Percentiles rank a stretch among this genome's conserved stretches.
Conservation (phyloP, 495 filamentous ascomycete species). For the Diplogelasinospora grovesii region DNA sequence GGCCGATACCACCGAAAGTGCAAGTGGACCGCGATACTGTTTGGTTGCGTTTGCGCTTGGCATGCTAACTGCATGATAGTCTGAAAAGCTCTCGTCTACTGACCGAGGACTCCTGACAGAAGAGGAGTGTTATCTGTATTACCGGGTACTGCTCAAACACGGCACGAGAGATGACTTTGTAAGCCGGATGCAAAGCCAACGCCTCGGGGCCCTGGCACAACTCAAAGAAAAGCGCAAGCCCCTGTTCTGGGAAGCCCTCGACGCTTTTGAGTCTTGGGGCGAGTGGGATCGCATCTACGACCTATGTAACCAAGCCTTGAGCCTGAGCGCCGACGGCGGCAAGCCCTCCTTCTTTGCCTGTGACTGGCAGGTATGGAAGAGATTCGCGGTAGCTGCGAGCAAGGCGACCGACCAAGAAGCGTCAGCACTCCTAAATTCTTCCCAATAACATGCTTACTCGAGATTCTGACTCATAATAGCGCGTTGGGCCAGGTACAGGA, state of each 20-base stretch:
- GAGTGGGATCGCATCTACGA: conserved; percentile 29
- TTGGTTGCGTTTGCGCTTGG: conserved; percentile 1
- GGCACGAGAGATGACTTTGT: conserved; percentile 26
- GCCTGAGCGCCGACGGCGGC: conserved; percentile 15
- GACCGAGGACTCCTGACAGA: conserved; percentile 25
- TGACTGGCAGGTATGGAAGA: conserved; percentile 29
- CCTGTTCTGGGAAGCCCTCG: conserved; percentile 24
- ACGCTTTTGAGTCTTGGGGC: conserved; percentile 21
- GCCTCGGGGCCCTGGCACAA: conserved; percentile 21
- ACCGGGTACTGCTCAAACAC: conserved; percentile 21
- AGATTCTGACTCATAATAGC: conserved; percentile 15
- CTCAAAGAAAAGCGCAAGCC: conserved; percentile 27
- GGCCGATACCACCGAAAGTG: conserved; percentile 32
- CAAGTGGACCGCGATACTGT: conserved; percentile 8
- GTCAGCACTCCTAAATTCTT: conserved; percentile 15
- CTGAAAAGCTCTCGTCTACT: conserved; percentile 16
- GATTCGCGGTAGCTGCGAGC: conserved; percentile 23
- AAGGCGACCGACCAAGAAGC: conserved; percentile 19
- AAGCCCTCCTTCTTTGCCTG: conserved; percentile 24
- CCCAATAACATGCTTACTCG: background rate
- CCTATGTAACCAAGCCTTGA: conserved; percentile 23
- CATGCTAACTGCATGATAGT: too few species aligned
- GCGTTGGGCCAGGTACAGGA: conserved; percentile 24
- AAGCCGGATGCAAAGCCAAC: conserved; percentile 20
- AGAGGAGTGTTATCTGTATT: conserved; percentile 30